phyloP scores from a whole-genome alignment of 2,329 filamentous ascomycete species.

The Calonectria henricotiae region DNA sequence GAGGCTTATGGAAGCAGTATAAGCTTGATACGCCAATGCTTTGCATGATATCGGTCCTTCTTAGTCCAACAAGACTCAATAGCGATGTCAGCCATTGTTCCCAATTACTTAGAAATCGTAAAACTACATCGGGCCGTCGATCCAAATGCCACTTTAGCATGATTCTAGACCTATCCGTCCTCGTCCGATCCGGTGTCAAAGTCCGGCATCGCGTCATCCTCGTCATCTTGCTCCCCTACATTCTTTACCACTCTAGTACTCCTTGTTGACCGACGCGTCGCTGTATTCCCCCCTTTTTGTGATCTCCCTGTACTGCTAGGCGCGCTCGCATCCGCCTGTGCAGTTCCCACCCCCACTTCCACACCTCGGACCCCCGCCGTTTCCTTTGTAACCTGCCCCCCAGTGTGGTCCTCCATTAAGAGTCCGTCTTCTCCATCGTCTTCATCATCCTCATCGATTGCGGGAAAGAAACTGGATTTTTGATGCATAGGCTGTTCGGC shows the following conservation, averaged over 20 bases:
- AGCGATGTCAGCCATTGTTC: constrained; percentile 2
- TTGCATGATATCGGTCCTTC: constrained; percentile 14
- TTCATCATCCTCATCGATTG: constrained; percentile 63
- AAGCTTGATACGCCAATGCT: constrained; percentile 4
- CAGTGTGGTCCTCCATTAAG: constrained; percentile 55
- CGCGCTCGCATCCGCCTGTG: not conserved
- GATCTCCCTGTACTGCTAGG: not conserved
- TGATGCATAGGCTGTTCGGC: constrained; percentile 50
- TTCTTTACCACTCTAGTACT: constrained; percentile 38
- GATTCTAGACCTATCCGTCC: constrained; percentile 27
- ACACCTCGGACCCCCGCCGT: not conserved
- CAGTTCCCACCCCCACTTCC: constrained; percentile 4
- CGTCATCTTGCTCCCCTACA: constrained; percentile 37
- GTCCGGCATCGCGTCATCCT: constrained; percentile 39
- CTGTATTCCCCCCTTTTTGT: constrained; percentile 3
- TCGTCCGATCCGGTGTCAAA: constrained; percentile 35
- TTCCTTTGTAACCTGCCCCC: not conserved
- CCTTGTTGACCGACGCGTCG: constrained; percentile 44
- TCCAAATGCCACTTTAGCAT: not conserved
- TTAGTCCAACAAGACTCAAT: constrained; percentile 11
- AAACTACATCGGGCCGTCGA: not conserved
- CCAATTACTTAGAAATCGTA: not conserved
- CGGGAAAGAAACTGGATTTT: constrained; percentile 67
- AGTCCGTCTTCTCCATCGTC: constrained; percentile 56
- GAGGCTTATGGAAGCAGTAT: constrained; percentile 6